A percentile compares a stretch with the other conserved stretches of the same genome.
These are phyloP conservation scores for Fraxinus angustifolia DNA, from an alignment of 305 asterid genomes.

Conservation along the genomic window DNA sequence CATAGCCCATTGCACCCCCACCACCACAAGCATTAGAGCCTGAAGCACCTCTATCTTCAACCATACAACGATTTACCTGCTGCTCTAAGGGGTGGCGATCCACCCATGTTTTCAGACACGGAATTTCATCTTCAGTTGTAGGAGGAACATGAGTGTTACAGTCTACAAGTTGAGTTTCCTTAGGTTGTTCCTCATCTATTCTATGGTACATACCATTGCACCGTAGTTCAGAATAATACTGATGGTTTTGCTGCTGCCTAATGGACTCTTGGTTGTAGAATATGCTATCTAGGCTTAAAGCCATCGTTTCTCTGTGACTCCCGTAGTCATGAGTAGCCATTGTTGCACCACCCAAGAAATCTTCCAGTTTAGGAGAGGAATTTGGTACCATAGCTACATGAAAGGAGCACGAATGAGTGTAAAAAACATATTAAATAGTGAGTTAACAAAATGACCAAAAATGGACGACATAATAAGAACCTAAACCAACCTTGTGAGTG, in stretches of 20 bases:
- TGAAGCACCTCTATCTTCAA: conserved; percentile 27
- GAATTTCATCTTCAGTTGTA: conserved; percentile 35
- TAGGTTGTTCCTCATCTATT: conserved; percentile 10
- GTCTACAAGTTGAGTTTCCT: conserved; percentile 17
- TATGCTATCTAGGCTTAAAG: conserved; percentile 45
- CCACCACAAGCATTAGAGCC: conserved; percentile 14
- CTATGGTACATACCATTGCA: conserved; percentile 34
- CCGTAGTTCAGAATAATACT: conserved; percentile 28
- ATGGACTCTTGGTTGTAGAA: conserved; percentile 44
- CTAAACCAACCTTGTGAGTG: conserved; percentile 36
- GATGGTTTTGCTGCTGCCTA: conserved; percentile 28
- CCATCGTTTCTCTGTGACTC: conserved; percentile 38
- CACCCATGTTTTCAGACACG: conserved; percentile 51
- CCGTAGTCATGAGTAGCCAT: conserved; percentile 26
- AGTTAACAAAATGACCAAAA: not conserved
- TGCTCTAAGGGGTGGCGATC: conserved; percentile 30
- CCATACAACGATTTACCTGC: conserved; percentile 7
- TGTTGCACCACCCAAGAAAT: conserved; percentile 59
- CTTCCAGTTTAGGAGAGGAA: conserved; percentile 72
- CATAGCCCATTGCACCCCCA: not conserved
- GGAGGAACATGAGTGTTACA: conserved; percentile 20
- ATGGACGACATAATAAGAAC: not conserved
- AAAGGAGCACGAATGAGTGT: not conserved
- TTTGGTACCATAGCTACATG: conserved; percentile 34
- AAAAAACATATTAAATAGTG: too few species aligned